phyloP scores from a whole-genome alignment of 352 stramenopile genomes.

The Phytophthora podocarpi region DNA sequence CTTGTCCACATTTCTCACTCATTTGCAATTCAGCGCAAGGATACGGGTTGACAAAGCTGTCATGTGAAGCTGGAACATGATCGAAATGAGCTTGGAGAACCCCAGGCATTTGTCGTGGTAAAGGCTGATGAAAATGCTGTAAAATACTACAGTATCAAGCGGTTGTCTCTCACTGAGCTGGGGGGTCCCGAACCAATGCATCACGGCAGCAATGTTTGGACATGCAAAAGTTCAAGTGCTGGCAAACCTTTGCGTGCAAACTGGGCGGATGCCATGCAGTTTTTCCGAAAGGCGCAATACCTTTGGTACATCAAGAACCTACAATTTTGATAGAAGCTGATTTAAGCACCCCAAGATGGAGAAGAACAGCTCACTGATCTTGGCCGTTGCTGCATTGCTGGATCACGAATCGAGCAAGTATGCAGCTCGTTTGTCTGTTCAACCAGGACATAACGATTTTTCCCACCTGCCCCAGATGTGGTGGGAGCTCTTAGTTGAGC shows the following conservation, averaged over 20 bases:
- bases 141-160: too few relatives aligned
- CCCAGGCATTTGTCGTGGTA: too few relatives aligned
- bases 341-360: constrained; percentile 51
- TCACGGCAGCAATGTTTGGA: constrained; percentile 36
- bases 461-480: constrained; percentile 48
- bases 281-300: constrained; percentile 26
- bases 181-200: constrained; percentile 61
- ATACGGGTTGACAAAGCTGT: too few relatives aligned
- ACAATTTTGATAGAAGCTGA: constrained; percentile 73
- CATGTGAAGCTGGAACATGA: too few relatives aligned
- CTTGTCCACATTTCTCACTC: too few relatives aligned
- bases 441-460: constrained; percentile 37
- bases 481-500: constrained; percentile 61
- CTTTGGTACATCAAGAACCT: constrained; percentile 21
- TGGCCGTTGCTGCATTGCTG: constrained; percentile 63
- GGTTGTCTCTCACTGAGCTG: too few relatives aligned
- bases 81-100: too few relatives aligned
- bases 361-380: constrained; percentile 45
- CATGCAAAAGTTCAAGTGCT: constrained; percentile 41
- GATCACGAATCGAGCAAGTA: constrained; percentile 51
- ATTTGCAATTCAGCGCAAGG: too few relatives aligned
- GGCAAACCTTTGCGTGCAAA: constrained; percentile 53
- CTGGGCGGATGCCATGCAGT: constrained; percentile 52
- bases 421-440: constrained; percentile 44
- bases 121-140: too few relatives aligned